Evolutionary conservation across 1,284 basidiomycete genomes (phyloP), one percentile per base, ranked within the genome.

Genomic region (Cutaneotrichosporon dermatis): DNA sequence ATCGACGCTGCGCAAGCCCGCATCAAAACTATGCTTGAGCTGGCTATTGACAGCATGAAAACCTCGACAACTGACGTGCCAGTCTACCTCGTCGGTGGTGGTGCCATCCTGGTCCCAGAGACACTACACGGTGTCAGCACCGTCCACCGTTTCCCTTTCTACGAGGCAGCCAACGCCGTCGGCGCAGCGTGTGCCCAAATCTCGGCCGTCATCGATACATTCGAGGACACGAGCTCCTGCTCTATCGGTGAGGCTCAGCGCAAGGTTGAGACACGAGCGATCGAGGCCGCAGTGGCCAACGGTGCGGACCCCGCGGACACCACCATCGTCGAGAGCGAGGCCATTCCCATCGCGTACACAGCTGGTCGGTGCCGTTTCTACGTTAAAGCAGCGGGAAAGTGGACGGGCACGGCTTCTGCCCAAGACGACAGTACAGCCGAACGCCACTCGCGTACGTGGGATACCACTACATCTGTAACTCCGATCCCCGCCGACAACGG

Each of bases 101-200:
- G 73, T 16, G 65, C 70, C 4, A 62, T 75, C 34, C 55, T 75
- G 10, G 64, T 63, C 12, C 83, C 83, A 0, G 67, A 75, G 4
- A 55, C 69, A 6, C 73, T 85, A 0, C 66, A 71, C 9, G 84
- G 83, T 12, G 81, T 84, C 5, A 76, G 65, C 55, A 76, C 80
- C 52, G 80, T 84, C 39, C 77, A 83, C 51, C 77, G 80, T 12
- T 82, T 83, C 10, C 80, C 80, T 0, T 80, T 79, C 67, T 81
- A 80, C 59, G 77, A 79, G 50, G 82, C 83, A 9, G 83, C 83
- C 1, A 85, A 85, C 62, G 84, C 83, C 3, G 83, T 85, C 13
- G 83, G 84, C 9, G 75, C 75, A 2, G 72, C 71, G 13, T 68
- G 71, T 45, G 74, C 73, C 11, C 68, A 74, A 42, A 68, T 76